Evolutionary conservation across 495 filamentous ascomycete genomes (phyloP), one percentile per base, ranked within the genome.

Genomic region (Annulohypoxylon nitens): DNA sequence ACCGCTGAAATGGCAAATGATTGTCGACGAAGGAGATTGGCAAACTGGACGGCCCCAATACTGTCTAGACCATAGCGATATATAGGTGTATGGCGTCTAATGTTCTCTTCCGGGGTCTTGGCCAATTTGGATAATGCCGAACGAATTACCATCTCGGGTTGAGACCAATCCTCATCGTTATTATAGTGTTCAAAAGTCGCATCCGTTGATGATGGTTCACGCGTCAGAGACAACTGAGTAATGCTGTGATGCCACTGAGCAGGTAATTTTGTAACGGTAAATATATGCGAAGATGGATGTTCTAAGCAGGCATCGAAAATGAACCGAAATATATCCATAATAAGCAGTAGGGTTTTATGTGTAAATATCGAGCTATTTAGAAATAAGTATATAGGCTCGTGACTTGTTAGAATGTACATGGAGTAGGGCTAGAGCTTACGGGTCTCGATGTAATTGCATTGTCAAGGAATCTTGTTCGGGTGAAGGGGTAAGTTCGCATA

Each of bases 41-140:
- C 91, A 37, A 95, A 84, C 65, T 93, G 91, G 64, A 97, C 93
- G 0, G 93, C 92, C 41, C 88, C 92, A 70, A 98, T 93, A 63
- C 93, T 97, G 79, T 98, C 95, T 48, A 97, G 83, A 2, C 95
- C 95, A 26, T 97, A 87, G 69, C 90, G 88, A 75, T 95, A 97
- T 25, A 97, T 93, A 26, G 89, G 92, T 1, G 88, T 87, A 6
- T 81, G 73, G 12, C 86, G 85, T 2, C 78, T 76, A 26, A 98
- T 92, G 18, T 85, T 82, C 3, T 86, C 78, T 10, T 83, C 71
- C 0, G 89, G 81, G 3, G 80, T 63, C 10, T 81, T 78, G 3
- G 89, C 86, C 36, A 94, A 83, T 23, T 78, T 75, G 1, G 88
- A 84, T 37, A 96, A 78, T 6, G 89, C 83, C 0, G 83, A 79